Conservation (phyloP, 768 basidiomycete genomes). For the Trametopsis cervina region DNA sequence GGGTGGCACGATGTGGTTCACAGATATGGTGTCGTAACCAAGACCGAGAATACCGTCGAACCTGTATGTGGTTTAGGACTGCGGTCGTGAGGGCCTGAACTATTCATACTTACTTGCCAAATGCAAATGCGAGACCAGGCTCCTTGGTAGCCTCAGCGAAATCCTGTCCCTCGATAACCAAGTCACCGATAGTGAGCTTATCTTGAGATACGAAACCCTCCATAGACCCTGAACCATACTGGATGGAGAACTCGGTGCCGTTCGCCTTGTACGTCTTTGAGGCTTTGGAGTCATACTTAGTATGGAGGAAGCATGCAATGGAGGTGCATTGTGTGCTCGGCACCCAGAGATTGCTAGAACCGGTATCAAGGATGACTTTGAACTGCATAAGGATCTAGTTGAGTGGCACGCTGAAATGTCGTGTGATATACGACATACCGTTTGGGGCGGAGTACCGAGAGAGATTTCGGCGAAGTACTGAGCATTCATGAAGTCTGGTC, state of each 20-base stretch:
- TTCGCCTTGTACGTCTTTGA: slow-evolving; percentile 89
- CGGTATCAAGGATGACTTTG: slow-evolving; percentile 94
- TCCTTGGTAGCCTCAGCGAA: slow-evolving; percentile 97
- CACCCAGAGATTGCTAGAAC: slow-evolving; percentile 93
- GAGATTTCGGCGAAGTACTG: slow-evolving; percentile 91
- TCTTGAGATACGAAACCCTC: slow-evolving; percentile 94
- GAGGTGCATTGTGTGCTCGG: slow-evolving; percentile 76
- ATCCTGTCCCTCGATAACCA: slow-evolving; percentile 65
- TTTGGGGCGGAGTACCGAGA: slow-evolving; percentile 80
- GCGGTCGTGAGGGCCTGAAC: background rate
- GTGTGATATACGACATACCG: slow-evolving; percentile 34
- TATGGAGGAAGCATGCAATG: slow-evolving; percentile 90
- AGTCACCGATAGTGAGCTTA: slow-evolving; percentile 70
- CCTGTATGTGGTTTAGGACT: slow-evolving; percentile 31
- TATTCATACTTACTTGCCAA: slow-evolving; percentile 66
- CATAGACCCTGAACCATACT: slow-evolving; percentile 95
- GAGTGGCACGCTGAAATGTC: background rate
- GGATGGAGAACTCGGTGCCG: slow-evolving; percentile 83
- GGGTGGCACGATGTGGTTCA: slow-evolving; percentile 87
- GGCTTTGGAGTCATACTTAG: slow-evolving; percentile 76
- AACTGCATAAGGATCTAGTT: slow-evolving; percentile 40
- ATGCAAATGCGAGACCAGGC: slow-evolving; percentile 95
- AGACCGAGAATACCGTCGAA: slow-evolving; percentile 96
- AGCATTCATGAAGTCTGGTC: slow-evolving; percentile 98
- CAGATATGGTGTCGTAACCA: slow-evolving; percentile 91